These are phyloP conservation scores for Pleomassaria siparia DNA, from an alignment of 2,329 filamentous ascomycete species.

Conservation along the genomic window DNA sequence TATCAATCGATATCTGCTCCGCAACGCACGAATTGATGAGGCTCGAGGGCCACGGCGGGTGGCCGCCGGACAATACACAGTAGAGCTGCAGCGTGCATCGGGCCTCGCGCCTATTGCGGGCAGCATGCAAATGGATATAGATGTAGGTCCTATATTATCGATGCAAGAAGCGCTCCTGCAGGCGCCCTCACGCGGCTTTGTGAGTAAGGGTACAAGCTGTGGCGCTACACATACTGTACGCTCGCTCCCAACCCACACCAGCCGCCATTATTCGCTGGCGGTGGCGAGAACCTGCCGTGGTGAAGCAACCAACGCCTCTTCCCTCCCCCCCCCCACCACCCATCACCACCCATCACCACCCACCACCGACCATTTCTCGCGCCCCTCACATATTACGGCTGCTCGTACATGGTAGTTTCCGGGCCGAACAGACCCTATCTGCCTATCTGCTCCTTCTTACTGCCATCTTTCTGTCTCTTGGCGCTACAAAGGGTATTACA, in stretches of 20 bases:
- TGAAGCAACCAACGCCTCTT: not conserved
- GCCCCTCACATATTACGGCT: constrained; percentile 23
- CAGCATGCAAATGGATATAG: constrained; percentile 18
- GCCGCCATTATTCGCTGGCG: constrained; percentile 5
- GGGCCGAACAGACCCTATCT: not conserved
- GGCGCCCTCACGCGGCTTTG: constrained; percentile 22
- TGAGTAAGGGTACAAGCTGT: constrained; percentile 21
- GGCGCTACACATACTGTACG: constrained; percentile 16
- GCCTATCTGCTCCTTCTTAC: constrained; percentile 6
- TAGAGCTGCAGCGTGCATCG: constrained; percentile 32
- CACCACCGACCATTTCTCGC: constrained; percentile 11
- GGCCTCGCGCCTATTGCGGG: constrained; percentile 31
- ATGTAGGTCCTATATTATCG: constrained; percentile 32
- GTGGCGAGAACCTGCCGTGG: not conserved
- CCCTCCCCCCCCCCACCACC: no score
- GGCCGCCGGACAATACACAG: constrained; percentile 26
- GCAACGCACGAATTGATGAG: constrained; percentile 32
- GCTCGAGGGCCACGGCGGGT: constrained; percentile 28
- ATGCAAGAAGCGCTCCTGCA: constrained; percentile 6
- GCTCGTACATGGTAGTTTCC: not conserved
- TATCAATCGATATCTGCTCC: constrained; percentile 21
- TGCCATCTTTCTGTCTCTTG: not conserved
- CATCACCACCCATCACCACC: no score
- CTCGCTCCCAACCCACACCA: constrained; percentile 3
- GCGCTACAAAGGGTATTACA: no score